phyloP scores from a whole-genome alignment of 2,329 filamentous ascomycete genomes.

The Uncinocarpus reesii region DNA sequence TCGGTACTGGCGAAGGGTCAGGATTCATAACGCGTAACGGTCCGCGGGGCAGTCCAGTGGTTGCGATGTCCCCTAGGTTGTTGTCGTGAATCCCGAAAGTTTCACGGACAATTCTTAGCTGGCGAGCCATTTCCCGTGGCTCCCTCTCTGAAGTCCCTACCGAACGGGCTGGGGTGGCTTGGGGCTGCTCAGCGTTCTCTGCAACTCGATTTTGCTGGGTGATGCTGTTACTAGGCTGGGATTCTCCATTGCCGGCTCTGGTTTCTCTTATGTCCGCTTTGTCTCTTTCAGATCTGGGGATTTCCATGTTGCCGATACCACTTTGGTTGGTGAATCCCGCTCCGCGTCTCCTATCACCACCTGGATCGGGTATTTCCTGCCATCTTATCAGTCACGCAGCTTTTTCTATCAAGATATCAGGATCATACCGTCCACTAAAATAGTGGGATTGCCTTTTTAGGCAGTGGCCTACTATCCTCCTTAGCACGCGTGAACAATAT shows the following conservation, averaged over 20 bases:
- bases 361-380: neutral
- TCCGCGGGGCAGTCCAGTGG: neutral
- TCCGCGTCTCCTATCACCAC: neutral
- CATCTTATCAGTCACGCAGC: slow-evolving; percentile 1
- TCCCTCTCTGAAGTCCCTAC: neutral
- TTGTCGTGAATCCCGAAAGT: slow-evolving; percentile 3
- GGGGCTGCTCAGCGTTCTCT: neutral
- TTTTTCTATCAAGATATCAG: neutral
- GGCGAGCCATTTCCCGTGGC: neutral
- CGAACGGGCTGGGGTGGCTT: neutral
- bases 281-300: neutral
- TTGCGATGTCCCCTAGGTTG: neutral
- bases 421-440: neutral
- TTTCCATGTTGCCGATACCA: neutral
- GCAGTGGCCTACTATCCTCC: neutral
- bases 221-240: neutral
- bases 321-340: neutral
- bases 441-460: neutral
- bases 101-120: neutral
- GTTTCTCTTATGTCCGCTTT: neutral
- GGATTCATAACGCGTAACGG: slow-evolving; percentile 13
- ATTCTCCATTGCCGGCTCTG: neutral
- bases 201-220: neutral
- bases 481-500: neutral
- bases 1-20: neutral